A percentile compares a stretch with the other conserved stretches of the same genome.
Evolutionary conservation across 2,329 filamentous ascomycete species (phyloP).

Genomic region (Botrytis fragariae): DNA sequence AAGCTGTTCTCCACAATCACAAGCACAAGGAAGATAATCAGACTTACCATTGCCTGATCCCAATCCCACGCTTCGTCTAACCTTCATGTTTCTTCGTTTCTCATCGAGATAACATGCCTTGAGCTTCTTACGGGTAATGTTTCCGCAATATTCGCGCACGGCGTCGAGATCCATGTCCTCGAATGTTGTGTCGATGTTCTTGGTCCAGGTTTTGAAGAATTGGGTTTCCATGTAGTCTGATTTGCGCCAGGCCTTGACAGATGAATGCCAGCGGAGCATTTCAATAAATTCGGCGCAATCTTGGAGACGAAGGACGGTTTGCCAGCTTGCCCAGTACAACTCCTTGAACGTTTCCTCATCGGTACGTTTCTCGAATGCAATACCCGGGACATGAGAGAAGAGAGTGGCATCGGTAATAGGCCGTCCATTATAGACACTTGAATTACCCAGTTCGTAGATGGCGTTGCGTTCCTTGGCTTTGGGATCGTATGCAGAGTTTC

Average conservation of each 20-base stretch:
- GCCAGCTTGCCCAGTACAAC: constrained; percentile 19
- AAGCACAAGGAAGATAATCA: constrained; percentile 17
- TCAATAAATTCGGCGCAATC: constrained; percentile 20
- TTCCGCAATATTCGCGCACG: constrained; percentile 17
- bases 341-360: constrained; percentile 19
- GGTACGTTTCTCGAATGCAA: constrained; percentile 17
- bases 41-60: constrained; percentile 16
- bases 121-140: constrained; percentile 18
- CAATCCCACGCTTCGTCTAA: not conserved
- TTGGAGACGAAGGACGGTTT: constrained; percentile 14
- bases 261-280: constrained; percentile 20
- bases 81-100: constrained; percentile 17
- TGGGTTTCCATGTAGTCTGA: constrained; percentile 16
- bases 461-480: constrained; percentile 15
- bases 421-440: constrained; percentile 19
- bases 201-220: constrained; percentile 19
- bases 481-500: constrained; percentile 15
- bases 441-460: constrained; percentile 17
- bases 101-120: constrained; percentile 19
- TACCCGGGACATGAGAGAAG: constrained; percentile 15
- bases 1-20: constrained; percentile 9
- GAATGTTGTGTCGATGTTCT: constrained; percentile 17
- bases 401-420: constrained; percentile 20
- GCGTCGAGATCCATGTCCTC: constrained; percentile 18
- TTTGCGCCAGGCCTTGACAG: constrained; percentile 18